Base-by-base conservation (phyloP, 2,329 filamentous ascomycete species). In the Diaporthe helianthi region DNA sequence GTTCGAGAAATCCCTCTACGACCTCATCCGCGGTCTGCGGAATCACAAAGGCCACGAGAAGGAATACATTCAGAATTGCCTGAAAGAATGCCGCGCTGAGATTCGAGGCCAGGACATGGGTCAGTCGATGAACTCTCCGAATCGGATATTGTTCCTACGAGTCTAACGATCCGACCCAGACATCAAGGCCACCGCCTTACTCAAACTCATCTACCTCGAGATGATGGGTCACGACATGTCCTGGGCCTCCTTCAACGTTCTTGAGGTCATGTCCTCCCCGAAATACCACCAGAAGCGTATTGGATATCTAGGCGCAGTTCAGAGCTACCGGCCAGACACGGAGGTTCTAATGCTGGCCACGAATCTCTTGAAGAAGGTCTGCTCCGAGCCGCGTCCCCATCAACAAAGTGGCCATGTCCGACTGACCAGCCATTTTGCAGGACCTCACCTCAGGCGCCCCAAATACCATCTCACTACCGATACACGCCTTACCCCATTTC, bases 191-290 rank as follows among this genome's bases (percentile, higher is more conserved):
- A 98, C 94, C 41, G 96, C 96, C 54, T 86, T 99, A 66, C 85
- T 99, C 77, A 99, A 99, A 84, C 87, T 99, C 75, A 91, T 98
- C 65, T 99, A 99, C 79, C 89, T 99, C 73, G 96, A 99, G 80
- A 99, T 99, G 96, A 94, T 98, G 75, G 96, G 96, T 17, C 93
- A 98, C 79, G 96, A 98, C 81, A 99, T 99, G 96, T 98, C 95
- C 3, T 99, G 96, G 96, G 96, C 96, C 4, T 94, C 94, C 15
- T 99, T 99, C 82, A 93, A 99, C 79, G 95, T 98, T 65, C 90
- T 99, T 58, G 96, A 99, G 83, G 96, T 99, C 82, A 99, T 99
- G 96, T 97, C 94, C 46, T 97, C 93, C 47, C 86, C 92, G 58
- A 98, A 98, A 79, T 97, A 97, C 79, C 87, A 94, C 74, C 95